Conservation (phyloP, 2,329 filamentous ascomycete species). For the Alternaria sp. region DNA sequence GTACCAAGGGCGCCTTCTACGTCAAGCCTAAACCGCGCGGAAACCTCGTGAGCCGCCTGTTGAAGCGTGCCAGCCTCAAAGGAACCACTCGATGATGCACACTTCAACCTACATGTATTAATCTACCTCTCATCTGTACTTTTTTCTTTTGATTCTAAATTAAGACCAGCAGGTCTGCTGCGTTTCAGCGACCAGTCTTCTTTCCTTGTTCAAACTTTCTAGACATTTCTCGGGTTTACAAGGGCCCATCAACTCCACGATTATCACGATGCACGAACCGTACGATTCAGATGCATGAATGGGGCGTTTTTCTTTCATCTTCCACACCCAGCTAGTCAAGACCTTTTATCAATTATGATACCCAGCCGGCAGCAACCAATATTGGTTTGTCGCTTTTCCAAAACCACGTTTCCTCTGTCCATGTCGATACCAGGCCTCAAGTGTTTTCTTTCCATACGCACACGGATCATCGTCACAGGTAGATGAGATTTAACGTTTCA, state of each 20-base stretch:
- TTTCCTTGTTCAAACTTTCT: conserved; percentile 8
- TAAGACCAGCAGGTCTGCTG: conserved; percentile 15
- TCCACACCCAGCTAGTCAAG: conserved; percentile 14
- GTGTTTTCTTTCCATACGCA: background rate
- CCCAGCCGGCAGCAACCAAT: conserved; percentile 15
- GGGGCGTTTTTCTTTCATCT: conserved; percentile 32
- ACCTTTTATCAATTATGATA: conserved; percentile 22
- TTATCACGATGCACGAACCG: conserved; percentile 20
- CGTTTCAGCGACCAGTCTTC: conserved; percentile 17
- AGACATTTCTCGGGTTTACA: conserved; percentile 2
- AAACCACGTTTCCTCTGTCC: background rate
- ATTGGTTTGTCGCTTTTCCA: conserved; percentile 3
- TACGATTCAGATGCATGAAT: conserved; percentile 31
- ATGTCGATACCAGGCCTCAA: background rate
- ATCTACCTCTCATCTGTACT: background rate
- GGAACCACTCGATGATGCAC: conserved; percentile 24
- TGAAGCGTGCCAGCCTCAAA: conserved; percentile 51
- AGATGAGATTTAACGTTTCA: background rate
- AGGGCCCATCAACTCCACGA: conserved; percentile 13
- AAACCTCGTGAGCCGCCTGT: conserved; percentile 48
- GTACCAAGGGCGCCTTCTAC: conserved; percentile 58
- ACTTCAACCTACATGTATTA: background rate
- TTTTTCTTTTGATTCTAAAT: conserved; percentile 3
- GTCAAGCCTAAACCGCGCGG: conserved; percentile 49
- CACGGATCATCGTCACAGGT: background rate